A percentile compares a stretch with the other conserved stretches of the same genome.
phyloP scores from a whole-genome alignment of 1,139 yeast species.

The Sugiyamaella novakii region DNA sequence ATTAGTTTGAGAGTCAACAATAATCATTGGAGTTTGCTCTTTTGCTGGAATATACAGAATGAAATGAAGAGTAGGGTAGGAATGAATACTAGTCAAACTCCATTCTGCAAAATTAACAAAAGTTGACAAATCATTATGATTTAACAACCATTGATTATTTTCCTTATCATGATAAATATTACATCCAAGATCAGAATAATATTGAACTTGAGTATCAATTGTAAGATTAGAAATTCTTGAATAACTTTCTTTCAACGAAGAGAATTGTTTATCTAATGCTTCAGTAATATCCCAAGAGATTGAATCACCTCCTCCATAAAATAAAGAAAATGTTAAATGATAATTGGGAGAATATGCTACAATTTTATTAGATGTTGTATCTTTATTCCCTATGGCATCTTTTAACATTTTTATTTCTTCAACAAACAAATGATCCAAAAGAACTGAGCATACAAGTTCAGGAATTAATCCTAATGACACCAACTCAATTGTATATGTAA shows the following conservation, averaged over 20 bases:
- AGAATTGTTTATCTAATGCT: constrained; percentile 49
- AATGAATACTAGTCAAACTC: constrained; percentile 54
- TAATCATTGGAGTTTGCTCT: constrained; percentile 47
- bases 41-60: constrained; percentile 63
- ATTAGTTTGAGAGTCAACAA: constrained; percentile 55
- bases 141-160: constrained; percentile 31
- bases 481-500: constrained; percentile 51
- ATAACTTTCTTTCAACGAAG: constrained; percentile 48
- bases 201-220: constrained; percentile 76
- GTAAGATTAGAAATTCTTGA: constrained; percentile 66
- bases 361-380: constrained; percentile 23
- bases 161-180: constrained; percentile 28
- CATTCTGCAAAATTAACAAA: constrained; percentile 79
- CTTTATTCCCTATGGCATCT: constrained; percentile 15
- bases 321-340: constrained; percentile 66
- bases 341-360: constrained; percentile 63
- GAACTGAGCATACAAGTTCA: constrained; percentile 58
- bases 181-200: constrained; percentile 54
- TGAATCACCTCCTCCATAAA: constrained; percentile 57
- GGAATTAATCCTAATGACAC: constrained; percentile 64
- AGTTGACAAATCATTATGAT: constrained; percentile 55
- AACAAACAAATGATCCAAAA: constrained; percentile 56
- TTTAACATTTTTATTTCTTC: constrained; percentile 49
- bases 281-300: constrained; percentile 59
- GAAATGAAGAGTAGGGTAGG: constrained; percentile 69